Conservation (phyloP, 2,329 filamentous ascomycete genomes). For the Corynespora cassiicola region DNA sequence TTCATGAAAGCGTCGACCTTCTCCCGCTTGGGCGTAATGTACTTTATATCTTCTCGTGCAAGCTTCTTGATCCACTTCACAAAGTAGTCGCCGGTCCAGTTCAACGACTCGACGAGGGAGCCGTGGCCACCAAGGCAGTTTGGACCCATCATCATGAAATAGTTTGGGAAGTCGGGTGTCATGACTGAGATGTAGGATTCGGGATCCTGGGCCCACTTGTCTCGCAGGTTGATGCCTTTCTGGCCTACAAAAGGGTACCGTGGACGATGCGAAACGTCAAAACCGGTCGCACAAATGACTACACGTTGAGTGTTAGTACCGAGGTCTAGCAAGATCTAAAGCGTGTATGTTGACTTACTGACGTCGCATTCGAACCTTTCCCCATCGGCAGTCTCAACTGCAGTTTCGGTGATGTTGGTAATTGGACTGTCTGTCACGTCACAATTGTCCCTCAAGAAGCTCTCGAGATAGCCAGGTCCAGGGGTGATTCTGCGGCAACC, state of each 20-base stretch:
- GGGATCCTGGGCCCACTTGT: slow-evolving; percentile 47
- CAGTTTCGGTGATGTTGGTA: slow-evolving; percentile 50
- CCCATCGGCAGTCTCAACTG: slow-evolving; percentile 50
- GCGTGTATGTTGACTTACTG: slow-evolving; percentile 4
- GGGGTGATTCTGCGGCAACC: slow-evolving; percentile 49
- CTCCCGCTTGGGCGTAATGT: slow-evolving; percentile 17
- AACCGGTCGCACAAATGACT: slow-evolving; percentile 46
- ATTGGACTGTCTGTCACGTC: slow-evolving; percentile 56
- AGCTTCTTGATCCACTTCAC: slow-evolving; percentile 32
- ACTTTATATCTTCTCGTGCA: slow-evolving; percentile 24
- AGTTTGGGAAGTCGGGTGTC: slow-evolving; percentile 21
- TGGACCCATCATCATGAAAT: slow-evolving; percentile 33
- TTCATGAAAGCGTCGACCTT: slow-evolving; percentile 22
- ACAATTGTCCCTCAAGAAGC: slow-evolving; percentile 55
- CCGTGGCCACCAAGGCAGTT: slow-evolving; percentile 26
- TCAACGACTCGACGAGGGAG: slow-evolving; percentile 22
- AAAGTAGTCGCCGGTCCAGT: slow-evolving; percentile 27
- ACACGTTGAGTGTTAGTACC: slow-evolving; percentile 1
- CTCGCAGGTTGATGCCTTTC: slow-evolving; percentile 44
- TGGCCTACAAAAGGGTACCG: slow-evolving; percentile 50
- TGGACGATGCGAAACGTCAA: slow-evolving; percentile 51
- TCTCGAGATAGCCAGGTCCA: slow-evolving; percentile 57
- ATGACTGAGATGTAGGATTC: slow-evolving; percentile 48
- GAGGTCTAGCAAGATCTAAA: background rate
- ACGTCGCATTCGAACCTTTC: slow-evolving; percentile 48